Evolutionary conservation across 2,329 filamentous ascomycete genomes (phyloP), one percentile per base, ranked within the genome.

Genomic region (Emmonsia crescens): DNA sequence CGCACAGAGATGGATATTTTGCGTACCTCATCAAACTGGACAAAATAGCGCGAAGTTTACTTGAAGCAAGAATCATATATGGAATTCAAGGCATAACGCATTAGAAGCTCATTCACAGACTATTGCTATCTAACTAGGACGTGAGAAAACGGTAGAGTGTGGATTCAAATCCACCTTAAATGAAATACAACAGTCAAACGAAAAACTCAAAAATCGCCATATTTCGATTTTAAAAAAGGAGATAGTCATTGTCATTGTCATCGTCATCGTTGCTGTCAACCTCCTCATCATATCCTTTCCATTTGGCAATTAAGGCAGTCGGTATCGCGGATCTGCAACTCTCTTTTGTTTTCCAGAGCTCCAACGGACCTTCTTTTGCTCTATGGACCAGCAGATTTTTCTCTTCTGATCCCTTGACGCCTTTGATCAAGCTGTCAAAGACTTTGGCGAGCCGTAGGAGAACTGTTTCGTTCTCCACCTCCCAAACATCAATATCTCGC

Each of bases 401-500:
- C 5, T 29, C 36, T 4, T 59, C 38, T 5, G 57, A 31, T 12
- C 36, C 38, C n/a, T 48, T 59, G 16, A 42, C 16, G 40, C 59
- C 52, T 19, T 46, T 33, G 33, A 64, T 46, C 4, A 63, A 40
- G 27, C 31, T 52, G 16, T 62, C 57, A 36, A 64, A 27, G n/a
- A 60, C 36, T 10, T 44, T 54, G 33, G 36, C 52, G 19, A 63
- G 38, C 14, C 44, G 57, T 14, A 51, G 46, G n/a, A 73, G 60
- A 14, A 12, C 52, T 4, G 51, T 16, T 27, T 71, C 57, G 16
- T 81, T 75, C 1, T 73, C 66, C 6, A 61, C 60, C 62, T 81
- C 78, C 80, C 79, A 83, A 2, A 66, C 55, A 12, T 68, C 54
- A 0, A 81, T 60, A 5, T 74, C 68, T 10, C 70, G 49, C 1